phyloP scores from a whole-genome alignment of 176 grass and related monocot genomes.

The Musa itinerans region DNA sequence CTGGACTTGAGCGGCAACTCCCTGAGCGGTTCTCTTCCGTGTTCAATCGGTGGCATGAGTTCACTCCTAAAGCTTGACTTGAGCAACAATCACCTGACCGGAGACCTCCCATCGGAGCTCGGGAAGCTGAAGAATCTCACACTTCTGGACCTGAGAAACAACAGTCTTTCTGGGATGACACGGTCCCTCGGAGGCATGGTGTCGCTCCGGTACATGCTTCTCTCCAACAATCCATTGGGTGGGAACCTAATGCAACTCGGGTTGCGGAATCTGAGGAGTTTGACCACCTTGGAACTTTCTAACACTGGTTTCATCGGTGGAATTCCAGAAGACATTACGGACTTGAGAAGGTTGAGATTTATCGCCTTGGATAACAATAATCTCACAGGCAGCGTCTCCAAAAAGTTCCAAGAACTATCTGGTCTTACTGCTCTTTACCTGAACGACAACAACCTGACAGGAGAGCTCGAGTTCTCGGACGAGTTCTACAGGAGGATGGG shows the following conservation, averaged over 20 bases:
- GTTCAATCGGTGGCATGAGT: background rate
- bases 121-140: conserved; percentile 12
- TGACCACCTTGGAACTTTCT: conserved; percentile 8
- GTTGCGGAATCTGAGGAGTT: conserved; percentile 6
- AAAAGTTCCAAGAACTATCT: background rate
- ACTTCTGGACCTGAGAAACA: conserved; percentile 13
- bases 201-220: conserved; percentile 1
- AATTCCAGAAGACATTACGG: conserved; percentile 6
- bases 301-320: background rate
- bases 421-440: background rate
- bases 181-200: background rate
- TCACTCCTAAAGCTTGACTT: conserved; percentile 18
- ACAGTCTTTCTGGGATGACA: conserved; percentile 2
- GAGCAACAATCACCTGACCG: conserved; percentile 7
- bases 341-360: conserved; percentile 4
- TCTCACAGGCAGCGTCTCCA: background rate
- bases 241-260: background rate
- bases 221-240: conserved; percentile 14
- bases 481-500: conserved; percentile 11
- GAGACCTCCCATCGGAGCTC: background rate
- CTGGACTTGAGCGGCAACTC: conserved; percentile 19
- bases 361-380: conserved; percentile 2
- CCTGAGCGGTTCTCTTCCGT: conserved; percentile 8
- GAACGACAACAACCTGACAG: conserved; percentile 8
- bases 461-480: conserved; percentile 2